Conservation (phyloP, 495 filamentous ascomycete species). For the Daldinia childiae region DNA sequence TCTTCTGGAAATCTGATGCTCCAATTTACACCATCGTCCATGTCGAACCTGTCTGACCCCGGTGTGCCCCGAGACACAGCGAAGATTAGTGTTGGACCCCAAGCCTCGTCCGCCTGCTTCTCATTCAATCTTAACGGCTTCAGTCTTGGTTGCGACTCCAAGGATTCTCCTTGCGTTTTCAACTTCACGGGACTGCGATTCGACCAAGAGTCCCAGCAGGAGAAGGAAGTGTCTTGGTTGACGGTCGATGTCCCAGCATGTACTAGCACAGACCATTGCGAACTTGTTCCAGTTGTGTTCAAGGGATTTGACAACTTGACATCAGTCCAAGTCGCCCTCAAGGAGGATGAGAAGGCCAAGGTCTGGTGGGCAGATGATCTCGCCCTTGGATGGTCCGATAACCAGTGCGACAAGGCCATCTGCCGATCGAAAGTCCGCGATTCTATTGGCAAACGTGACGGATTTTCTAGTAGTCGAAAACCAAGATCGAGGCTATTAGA, state of each 20-base stretch:
- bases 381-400: constrained; percentile 54
- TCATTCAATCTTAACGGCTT: constrained; percentile 53
- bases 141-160: constrained; percentile 55
- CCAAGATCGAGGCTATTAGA: constrained; percentile 23
- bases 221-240: constrained; percentile 30
- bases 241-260: constrained; percentile 50
- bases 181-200: constrained; percentile 50
- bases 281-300: constrained; percentile 46
- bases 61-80: constrained; percentile 37
- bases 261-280: constrained; percentile 43
- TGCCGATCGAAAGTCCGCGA: constrained; percentile 53
- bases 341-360: constrained; percentile 40
- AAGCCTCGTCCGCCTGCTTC: constrained; percentile 50
- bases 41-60: constrained; percentile 35
- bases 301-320: constrained; percentile 52
- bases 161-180: constrained; percentile 49
- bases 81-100: constrained; percentile 49
- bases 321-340: constrained; percentile 49
- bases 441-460: constrained; percentile 38
- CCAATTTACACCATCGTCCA: constrained; percentile 47
- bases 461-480: constrained; percentile 21
- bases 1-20: constrained; percentile 54
- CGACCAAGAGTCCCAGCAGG: constrained; percentile 29
- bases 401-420: constrained; percentile 49
- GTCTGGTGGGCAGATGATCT: constrained; percentile 58